A percentile compares a stretch with the other conserved stretches of the same genome.
phyloP scores from a whole-genome alignment of 2,329 filamentous ascomycete genomes.

The Didymella glomerata region DNA sequence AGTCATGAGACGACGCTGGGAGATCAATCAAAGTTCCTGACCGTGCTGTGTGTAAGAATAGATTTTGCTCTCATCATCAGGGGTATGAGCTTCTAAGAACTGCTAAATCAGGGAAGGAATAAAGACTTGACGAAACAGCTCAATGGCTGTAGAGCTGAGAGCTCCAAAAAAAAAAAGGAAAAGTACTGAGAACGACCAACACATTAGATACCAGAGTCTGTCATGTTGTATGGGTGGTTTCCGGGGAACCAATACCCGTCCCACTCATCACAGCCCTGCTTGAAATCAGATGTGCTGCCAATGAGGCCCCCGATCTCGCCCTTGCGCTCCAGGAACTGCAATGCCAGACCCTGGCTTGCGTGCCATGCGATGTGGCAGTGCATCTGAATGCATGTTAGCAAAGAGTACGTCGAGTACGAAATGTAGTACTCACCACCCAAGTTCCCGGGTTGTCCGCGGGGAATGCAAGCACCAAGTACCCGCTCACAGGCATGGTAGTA shows the following conservation, averaged over 20 bases:
- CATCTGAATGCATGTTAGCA: constrained; percentile 25
- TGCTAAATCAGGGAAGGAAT: not conserved
- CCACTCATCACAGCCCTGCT: constrained; percentile 44
- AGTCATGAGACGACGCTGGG: too few species aligned
- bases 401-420: not conserved
- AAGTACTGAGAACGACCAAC: not conserved
- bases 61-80: not conserved
- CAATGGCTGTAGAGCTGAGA: not conserved
- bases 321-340: constrained; percentile 61
- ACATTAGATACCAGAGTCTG: constrained; percentile 43
- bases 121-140: not conserved
- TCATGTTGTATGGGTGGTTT: constrained; percentile 43
- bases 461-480: constrained; percentile 62
- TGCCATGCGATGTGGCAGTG: constrained; percentile 51
- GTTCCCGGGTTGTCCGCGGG: constrained; percentile 61
- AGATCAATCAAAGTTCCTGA: too few species aligned
- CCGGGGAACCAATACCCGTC: constrained; percentile 44
- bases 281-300: constrained; percentile 33
- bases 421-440: constrained; percentile 34
- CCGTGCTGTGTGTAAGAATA: not conserved
- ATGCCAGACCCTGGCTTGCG: constrained; percentile 54
- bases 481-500: constrained; percentile 46
- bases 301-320: constrained; percentile 34
- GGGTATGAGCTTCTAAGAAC: not conserved
- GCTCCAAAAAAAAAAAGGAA: not conserved